These are phyloP conservation scores for Saraca asoca DNA, from an alignment of 331 rosid genomes.

Conservation along the genomic window DNA sequence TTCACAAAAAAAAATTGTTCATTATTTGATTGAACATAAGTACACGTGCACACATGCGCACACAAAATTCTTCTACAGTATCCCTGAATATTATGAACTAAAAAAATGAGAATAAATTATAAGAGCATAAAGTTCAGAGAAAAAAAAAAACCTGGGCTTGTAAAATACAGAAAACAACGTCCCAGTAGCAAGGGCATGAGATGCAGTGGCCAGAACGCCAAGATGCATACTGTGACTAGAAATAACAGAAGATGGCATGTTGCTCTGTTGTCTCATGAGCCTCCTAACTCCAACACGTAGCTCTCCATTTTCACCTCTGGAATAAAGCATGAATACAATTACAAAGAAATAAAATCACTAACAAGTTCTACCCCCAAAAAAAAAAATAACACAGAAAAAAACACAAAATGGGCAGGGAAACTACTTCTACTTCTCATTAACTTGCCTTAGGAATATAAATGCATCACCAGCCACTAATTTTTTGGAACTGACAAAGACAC, in stretches of 20 bases:
- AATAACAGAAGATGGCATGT: constrained; percentile 95
- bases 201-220: constrained; percentile 95
- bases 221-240: constrained; percentile 99
- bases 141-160: constrained; percentile 76
- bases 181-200: constrained; percentile 86
- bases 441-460: constrained; percentile 93
- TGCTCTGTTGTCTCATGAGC: constrained; percentile 92
- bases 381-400: not conserved
- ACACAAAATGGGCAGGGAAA: not conserved
- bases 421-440: constrained; percentile 21
- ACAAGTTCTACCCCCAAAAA: constrained; percentile 18
- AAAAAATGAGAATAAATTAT: constrained; percentile 12
- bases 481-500: constrained; percentile 97
- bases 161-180: constrained; percentile 91
- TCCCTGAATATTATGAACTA: too few relatives aligned
- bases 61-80: not conserved
- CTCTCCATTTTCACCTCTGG: constrained; percentile 93
- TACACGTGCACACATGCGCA: too few relatives aligned
- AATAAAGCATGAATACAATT: constrained; percentile 19
- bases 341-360: too few relatives aligned
- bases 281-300: constrained; percentile 98
- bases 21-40: too few relatives aligned
- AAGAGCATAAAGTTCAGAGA: not conserved
- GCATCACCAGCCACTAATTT: constrained; percentile 98
- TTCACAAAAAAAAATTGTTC: not conserved